A percentile compares a stretch with the other conserved stretches of the same genome.
Conservation (phyloP, 257 asterid species). For the Salvia splendens region DNA sequence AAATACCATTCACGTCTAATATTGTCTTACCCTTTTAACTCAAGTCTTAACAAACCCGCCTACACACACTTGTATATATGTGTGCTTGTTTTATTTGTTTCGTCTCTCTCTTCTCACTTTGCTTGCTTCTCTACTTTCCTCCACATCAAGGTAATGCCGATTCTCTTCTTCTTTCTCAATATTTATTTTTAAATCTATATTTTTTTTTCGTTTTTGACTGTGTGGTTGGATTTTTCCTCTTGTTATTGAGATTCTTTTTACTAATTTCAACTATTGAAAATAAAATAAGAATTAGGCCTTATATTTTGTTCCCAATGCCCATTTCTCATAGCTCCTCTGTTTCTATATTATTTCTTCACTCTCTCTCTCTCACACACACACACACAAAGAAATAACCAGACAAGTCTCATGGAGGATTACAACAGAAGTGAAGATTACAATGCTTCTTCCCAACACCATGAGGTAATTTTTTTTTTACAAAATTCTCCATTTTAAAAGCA, state of each 20-base stretch:
- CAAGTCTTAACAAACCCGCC: slow-evolving; percentile 23
- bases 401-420: slow-evolving; percentile 50
- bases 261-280: background rate
- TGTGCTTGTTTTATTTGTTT: slow-evolving; percentile 20
- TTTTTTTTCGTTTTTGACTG: slow-evolving; percentile 6
- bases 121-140: slow-evolving; percentile 57
- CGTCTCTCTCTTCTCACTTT: slow-evolving; percentile 30
- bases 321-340: slow-evolving; percentile 30
- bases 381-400: slow-evolving; percentile 5
- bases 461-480: slow-evolving; percentile 28
- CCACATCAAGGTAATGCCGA: slow-evolving; percentile 56
- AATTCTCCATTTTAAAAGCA: background rate
- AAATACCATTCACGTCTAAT: slow-evolving; percentile 19
- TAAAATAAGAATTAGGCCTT: background rate
- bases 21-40: slow-evolving; percentile 23
- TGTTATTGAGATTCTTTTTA: slow-evolving; percentile 7
- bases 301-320: slow-evolving; percentile 27
- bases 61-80: background rate
- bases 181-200: background rate
- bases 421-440: slow-evolving; percentile 39
- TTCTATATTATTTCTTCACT: slow-evolving; percentile 26
- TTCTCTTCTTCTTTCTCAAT: slow-evolving; percentile 39
- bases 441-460: slow-evolving; percentile 36
- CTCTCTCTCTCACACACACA: slow-evolving; percentile 24
- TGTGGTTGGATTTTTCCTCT: slow-evolving; percentile 24